phyloP scores from a whole-genome alignment of 371 early-diverging fungal genomes.

The Apophysomyces trapeziformis region DNA sequence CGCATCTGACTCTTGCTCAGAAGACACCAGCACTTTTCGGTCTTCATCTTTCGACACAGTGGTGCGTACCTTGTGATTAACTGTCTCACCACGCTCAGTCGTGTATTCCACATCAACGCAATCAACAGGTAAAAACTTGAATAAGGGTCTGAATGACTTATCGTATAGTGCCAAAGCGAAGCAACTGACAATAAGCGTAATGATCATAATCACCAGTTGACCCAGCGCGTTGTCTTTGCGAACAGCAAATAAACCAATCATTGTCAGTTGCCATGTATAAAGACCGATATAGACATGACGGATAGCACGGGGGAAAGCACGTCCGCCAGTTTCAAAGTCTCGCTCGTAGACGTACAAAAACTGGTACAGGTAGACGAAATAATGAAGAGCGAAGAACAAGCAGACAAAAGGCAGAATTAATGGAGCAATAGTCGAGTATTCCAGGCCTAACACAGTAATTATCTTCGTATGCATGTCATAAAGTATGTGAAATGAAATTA shows the following conservation, averaged over 20 bases:
- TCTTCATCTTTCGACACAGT: neutral
- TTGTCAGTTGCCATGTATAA: slow-evolving; percentile 69
- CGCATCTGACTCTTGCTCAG: neutral
- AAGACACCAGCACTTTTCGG: neutral
- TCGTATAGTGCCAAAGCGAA: slow-evolving; percentile 60
- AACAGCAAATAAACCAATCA: slow-evolving; percentile 73
- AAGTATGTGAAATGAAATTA: slow-evolving; percentile 4
- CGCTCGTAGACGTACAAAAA: slow-evolving; percentile 77
- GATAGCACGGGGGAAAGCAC: slow-evolving; percentile 70
- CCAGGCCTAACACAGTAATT: slow-evolving; percentile 55
- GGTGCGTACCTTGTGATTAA: neutral
- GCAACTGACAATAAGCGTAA: slow-evolving; percentile 53
- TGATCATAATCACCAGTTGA: slow-evolving; percentile 58
- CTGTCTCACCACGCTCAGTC: neutral
- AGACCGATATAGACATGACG: slow-evolving; percentile 72
- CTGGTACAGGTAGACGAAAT: slow-evolving; percentile 80
- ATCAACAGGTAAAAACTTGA: slow-evolving; percentile 66
- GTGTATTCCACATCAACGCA: neutral
- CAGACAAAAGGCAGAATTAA: slow-evolving; percentile 77
- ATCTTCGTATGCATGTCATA: neutral
- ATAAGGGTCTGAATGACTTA: slow-evolving; percentile 66
- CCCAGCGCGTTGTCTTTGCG: slow-evolving; percentile 43
- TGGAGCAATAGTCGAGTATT: slow-evolving; percentile 83
- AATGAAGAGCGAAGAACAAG: slow-evolving; percentile 74
- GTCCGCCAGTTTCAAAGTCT: slow-evolving; percentile 67